Evolutionary conservation across 2,329 filamentous ascomycete genomes (phyloP).

Genomic region (Orbilia brochopaga): DNA sequence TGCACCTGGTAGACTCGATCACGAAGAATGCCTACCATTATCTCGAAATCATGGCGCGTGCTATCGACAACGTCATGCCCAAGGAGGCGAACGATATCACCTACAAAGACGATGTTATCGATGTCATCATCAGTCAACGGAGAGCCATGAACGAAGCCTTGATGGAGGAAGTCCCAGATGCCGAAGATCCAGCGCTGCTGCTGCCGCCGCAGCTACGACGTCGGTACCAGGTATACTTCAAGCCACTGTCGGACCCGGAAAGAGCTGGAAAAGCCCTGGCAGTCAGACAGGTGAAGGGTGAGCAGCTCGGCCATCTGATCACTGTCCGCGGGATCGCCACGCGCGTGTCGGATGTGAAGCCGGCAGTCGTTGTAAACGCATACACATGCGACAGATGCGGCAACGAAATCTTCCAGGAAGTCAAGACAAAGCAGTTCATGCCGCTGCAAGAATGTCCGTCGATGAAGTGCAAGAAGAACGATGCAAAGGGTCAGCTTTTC

Average conservation of each 20-base stretch:
- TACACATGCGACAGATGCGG: slow-evolving; percentile 97
- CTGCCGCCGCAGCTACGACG: slow-evolving; percentile 92
- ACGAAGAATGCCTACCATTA: slow-evolving; percentile 94
- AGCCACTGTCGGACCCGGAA: slow-evolving; percentile 75
- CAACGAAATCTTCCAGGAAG: slow-evolving; percentile 95
- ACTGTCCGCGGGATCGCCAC: slow-evolving; percentile 94
- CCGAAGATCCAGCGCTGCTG: slow-evolving; percentile 73
- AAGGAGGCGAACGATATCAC: slow-evolving; percentile 77
- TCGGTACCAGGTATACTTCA: slow-evolving; percentile 94
- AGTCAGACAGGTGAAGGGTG: slow-evolving; percentile 90
- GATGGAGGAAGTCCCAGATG: slow-evolving; percentile 66
- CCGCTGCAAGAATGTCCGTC: slow-evolving; percentile 88
- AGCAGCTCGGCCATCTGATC: slow-evolving; percentile 90
- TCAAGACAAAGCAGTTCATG: slow-evolving; percentile 87
- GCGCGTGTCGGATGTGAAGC: slow-evolving; percentile 95
- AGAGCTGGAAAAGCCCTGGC: slow-evolving; percentile 71
- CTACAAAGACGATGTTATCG: slow-evolving; percentile 96
- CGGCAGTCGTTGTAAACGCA: slow-evolving; percentile 93
- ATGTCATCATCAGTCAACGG: slow-evolving; percentile 93
- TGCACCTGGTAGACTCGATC: slow-evolving; percentile 80
- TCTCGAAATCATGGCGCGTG: slow-evolving; percentile 85
- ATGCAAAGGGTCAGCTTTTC: slow-evolving; percentile 90
- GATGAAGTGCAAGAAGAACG: slow-evolving; percentile 84
- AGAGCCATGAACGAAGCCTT: slow-evolving; percentile 80
- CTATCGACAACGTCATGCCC: slow-evolving; percentile 86